Conservation (phyloP, 805 yeast genomes). For the Wickerhamomyces sydowiorum region DNA sequence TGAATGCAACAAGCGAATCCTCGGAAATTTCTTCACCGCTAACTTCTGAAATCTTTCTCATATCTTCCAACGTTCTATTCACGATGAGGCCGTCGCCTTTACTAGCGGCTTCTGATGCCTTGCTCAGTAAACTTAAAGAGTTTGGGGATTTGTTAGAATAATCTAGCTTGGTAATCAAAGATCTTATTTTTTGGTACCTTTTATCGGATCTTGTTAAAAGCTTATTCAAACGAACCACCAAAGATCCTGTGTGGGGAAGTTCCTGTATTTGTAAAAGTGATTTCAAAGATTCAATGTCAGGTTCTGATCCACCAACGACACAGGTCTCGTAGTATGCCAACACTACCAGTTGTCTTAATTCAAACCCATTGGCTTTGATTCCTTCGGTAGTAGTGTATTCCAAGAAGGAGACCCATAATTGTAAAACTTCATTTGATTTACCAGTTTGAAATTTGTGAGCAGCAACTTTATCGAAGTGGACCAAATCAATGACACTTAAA, state of each 20-base stretch:
- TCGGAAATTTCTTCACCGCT: slow-evolving; percentile 32
- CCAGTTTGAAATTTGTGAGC: slow-evolving; percentile 10
- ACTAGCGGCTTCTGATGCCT: slow-evolving; percentile 12
- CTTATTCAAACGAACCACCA: background rate
- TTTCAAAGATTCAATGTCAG: slow-evolving; percentile 7
- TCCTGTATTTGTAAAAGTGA: slow-evolving; percentile 10
- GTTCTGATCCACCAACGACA: slow-evolving; percentile 1
- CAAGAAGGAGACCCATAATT: slow-evolving; percentile 18
- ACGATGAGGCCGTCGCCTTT: slow-evolving; percentile 13
- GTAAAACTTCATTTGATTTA: slow-evolving; percentile 8
- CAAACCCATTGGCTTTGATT: background rate
- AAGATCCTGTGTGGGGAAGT: slow-evolving; percentile 2
- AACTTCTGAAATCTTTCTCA: slow-evolving; percentile 18
- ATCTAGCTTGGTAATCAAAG: slow-evolving; percentile 6
- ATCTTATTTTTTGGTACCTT: slow-evolving; percentile 6
- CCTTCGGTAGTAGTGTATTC: slow-evolving; percentile 11
- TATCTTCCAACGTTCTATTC: slow-evolving; percentile 8
- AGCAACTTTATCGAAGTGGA: slow-evolving; percentile 10
- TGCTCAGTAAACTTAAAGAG: slow-evolving; percentile 10
- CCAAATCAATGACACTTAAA: slow-evolving; percentile 10
- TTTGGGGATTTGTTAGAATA: slow-evolving; percentile 16
- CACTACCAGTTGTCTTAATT: slow-evolving; percentile 3
- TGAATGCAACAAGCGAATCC: slow-evolving; percentile 34
- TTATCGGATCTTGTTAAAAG: slow-evolving; percentile 2
- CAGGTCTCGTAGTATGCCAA: slow-evolving; percentile 16